Base-by-base conservation (phyloP, 768 basidiomycete species). In the Pleurotus tuber-regium region DNA sequence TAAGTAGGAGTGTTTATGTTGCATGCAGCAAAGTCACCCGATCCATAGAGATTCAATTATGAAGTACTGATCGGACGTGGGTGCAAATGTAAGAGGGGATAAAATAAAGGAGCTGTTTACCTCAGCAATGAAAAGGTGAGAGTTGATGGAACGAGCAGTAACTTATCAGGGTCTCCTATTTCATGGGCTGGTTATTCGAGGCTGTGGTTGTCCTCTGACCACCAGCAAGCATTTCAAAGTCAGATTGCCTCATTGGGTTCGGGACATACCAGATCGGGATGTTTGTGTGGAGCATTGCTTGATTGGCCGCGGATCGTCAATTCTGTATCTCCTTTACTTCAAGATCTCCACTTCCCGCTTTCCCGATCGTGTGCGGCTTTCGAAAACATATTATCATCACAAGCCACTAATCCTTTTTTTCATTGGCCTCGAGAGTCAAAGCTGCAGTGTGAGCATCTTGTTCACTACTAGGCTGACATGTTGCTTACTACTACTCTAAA, bases 31-130 rank as follows among this genome's bases (percentile, higher is more conserved):
- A 21, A 43, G 18, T 46, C 43, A 48, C 46, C 46, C 46, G 46
- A 48, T 48, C 31, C 46, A 35, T 31, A 48, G 10, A 33, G 46
- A 48, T 48, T 48, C 46, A 16, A 48, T 46, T 46, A 23, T 46
- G 26, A n/a, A 40, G 21, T n/a, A 46, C n/a, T 31, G 43, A 46
- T 46, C 43, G 43, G 43, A n/a, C 28, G 30, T 42, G 41, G 21
- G 11, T 5, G 26, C 41, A 42, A 25, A 25, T 42, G 41, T 35
- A 31, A 33, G 31, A 48, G 46, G 46, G 31, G 28, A 48, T 26
- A 48, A 48, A 48, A 48, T 48, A 48, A 48, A 48, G 46, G 46
- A 48, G 46, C 46, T 35, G 35, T 33, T 48, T 48, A 48, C 46
- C 46, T 48, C 46, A 48, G 35, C 11, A 48, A 9, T 14, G 18